Conservation (phyloP, 2,329 filamentous ascomycete species). For the Fusarium caatingaense region DNA sequence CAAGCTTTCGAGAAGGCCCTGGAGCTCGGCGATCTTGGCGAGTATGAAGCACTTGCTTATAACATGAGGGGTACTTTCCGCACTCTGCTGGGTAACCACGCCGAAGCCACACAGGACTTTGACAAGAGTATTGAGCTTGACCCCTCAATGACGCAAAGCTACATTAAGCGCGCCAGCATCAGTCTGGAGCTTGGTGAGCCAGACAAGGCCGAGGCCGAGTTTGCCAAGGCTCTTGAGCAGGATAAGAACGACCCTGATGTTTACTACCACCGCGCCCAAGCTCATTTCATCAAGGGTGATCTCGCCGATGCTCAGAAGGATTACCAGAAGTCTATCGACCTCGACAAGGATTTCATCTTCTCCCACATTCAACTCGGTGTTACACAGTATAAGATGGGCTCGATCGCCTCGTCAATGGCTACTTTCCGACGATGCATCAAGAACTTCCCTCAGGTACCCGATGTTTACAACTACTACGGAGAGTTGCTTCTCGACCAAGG, state of each 20-base stretch:
- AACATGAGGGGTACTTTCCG: slow-evolving; percentile 97
- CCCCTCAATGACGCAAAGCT: slow-evolving; percentile 90
- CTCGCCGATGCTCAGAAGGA: slow-evolving; percentile 95
- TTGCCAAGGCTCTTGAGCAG: slow-evolving; percentile 84
- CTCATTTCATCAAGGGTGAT: slow-evolving; percentile 97
- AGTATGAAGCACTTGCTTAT: slow-evolving; percentile 90
- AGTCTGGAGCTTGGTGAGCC: slow-evolving; percentile 91
- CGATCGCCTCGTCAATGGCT: slow-evolving; percentile 96
- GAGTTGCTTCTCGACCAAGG: slow-evolving; percentile 96
- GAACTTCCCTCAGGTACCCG: slow-evolving; percentile 96
- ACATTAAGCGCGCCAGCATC: slow-evolving; percentile 99
- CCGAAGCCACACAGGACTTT: slow-evolving; percentile 83
- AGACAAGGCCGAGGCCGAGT: slow-evolving; percentile 88
- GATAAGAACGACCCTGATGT: slow-evolving; percentile 94
- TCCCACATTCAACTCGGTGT: slow-evolving; percentile 99
- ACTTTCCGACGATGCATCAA: slow-evolving; percentile 98
- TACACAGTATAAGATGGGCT: slow-evolving; percentile 99
- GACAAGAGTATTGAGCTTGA: slow-evolving; percentile 94
- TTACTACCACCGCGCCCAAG: slow-evolving; percentile 98
- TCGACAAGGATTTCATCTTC: slow-evolving; percentile 97
- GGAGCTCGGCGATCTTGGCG: slow-evolving; percentile 81
- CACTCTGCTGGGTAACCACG: slow-evolving; percentile 89
- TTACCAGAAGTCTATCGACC: slow-evolving; percentile 98
- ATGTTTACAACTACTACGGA: slow-evolving; percentile 99
- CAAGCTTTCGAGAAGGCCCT: slow-evolving; percentile 88